Evolutionary conservation across 1,284 basidiomycete species (phyloP).

Genomic region (Irpex lacteus): DNA sequence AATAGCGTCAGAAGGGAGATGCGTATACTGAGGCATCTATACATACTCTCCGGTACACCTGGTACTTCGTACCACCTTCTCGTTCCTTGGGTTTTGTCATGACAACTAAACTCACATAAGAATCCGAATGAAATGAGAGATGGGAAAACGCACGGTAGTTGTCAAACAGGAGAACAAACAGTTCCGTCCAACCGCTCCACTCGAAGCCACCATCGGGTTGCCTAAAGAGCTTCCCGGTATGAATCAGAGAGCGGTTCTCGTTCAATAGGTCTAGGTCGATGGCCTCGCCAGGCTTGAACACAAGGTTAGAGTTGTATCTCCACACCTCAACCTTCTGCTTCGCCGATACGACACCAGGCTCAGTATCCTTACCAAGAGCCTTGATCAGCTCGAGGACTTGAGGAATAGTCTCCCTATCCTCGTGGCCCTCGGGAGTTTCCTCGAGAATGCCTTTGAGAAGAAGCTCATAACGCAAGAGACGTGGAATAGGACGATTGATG

Average conservation of each 20-base stretch:
- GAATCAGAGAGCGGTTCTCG: conserved; percentile 79
- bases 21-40: conserved; percentile 1
- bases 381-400: conserved; percentile 85
- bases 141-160: conserved; percentile 72
- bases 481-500: conserved; percentile 85
- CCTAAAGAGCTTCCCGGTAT: conserved; percentile 77
- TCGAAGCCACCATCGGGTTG: conserved; percentile 85
- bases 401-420: conserved; percentile 77
- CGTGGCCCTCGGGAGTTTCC: conserved; percentile 68
- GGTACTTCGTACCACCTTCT: conserved; percentile 71
- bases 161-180: conserved; percentile 88
- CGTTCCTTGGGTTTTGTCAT: conserved; percentile 82
- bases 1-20: background rate
- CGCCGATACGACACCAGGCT: conserved; percentile 79
- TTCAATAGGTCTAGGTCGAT: conserved; percentile 87
- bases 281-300: conserved; percentile 76
- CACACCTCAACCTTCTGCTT: conserved; percentile 87
- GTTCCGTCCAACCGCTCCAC: conserved; percentile 80
- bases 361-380: conserved; percentile 78
- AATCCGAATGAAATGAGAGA: background rate
- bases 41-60: conserved; percentile 76
- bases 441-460: conserved; percentile 80
- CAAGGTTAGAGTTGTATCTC: conserved; percentile 76
- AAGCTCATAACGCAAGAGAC: conserved; percentile 86
- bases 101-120: conserved; percentile 55